A percentile compares a stretch with the other conserved stretches of the same genome.
Conservation (phyloP, 768 basidiomycete species). For the Strobilomyces echinocephalus region DNA sequence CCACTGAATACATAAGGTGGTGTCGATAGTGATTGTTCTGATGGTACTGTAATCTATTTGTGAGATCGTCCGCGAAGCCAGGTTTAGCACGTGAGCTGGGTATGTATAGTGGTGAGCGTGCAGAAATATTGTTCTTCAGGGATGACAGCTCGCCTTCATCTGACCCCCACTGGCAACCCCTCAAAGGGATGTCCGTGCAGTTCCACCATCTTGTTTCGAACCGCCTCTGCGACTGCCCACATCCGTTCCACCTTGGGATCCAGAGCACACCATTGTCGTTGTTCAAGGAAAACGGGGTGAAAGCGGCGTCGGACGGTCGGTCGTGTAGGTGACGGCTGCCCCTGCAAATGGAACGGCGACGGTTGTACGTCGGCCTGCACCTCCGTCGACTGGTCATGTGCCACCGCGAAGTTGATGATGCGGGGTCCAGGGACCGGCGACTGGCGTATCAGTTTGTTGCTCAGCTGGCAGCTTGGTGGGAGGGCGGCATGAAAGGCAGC, state of each 20-base stretch:
- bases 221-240: constrained; percentile 19
- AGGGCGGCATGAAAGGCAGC: constrained; percentile 21
- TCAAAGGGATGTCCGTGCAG: constrained; percentile 16
- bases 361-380: constrained; percentile 22
- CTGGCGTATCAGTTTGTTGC: not conserved
- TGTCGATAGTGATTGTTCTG: no score
- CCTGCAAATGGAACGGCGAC: constrained; percentile 7
- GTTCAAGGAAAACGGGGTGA: not conserved
- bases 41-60: no score
- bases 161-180: not conserved
- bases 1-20: no score
- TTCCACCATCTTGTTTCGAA: constrained; percentile 12
- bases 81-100: no score
- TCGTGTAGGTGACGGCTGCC: constrained; percentile 17
- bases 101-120: no score
- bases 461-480: not conserved
- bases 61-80: no score
- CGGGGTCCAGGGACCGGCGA: constrained; percentile 23
- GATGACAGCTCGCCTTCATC: not conserved
- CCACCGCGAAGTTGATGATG: constrained; percentile 8
- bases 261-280: constrained; percentile 40
- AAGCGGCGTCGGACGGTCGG: constrained; percentile 6
- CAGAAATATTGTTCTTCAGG: not conserved
- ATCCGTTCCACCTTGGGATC: constrained; percentile 35
- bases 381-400: not conserved